Conservation (phyloP, 1,139 yeast species). For the Pichia sp. region DNA sequence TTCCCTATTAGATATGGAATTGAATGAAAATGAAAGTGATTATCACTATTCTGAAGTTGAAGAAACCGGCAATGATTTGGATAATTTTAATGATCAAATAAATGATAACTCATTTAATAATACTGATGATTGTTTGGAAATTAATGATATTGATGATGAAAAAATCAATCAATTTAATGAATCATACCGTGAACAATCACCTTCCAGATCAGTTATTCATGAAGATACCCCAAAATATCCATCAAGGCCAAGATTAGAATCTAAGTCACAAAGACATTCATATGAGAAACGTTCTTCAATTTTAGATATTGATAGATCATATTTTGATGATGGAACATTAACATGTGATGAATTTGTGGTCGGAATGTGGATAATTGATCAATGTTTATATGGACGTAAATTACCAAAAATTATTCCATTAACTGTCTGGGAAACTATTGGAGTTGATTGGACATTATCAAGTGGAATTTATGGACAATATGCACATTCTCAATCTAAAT, state of each 20-base stretch:
- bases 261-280: too few relatives aligned
- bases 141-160: not conserved
- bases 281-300: not conserved
- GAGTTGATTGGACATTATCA: slow-evolving; percentile 9
- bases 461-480: not conserved
- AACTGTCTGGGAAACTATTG: slow-evolving; percentile 47
- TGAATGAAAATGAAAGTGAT: too few relatives aligned
- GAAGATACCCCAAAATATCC: too few relatives aligned
- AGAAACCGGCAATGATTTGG: too few relatives aligned
- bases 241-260: too few relatives aligned
- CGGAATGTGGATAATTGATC: slow-evolving; percentile 96
- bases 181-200: too few relatives aligned
- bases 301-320: slow-evolving; percentile 3
- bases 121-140: slow-evolving; percentile 1
- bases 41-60: too few relatives aligned
- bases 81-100: too few relatives aligned
- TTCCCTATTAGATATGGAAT: too few relatives aligned
- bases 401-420: slow-evolving; percentile 60
- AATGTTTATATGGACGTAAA: slow-evolving; percentile 89
- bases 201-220: too few relatives aligned
- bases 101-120: not conserved
- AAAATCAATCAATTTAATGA: too few relatives aligned
- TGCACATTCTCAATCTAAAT: not conserved
- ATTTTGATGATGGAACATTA: slow-evolving; percentile 57
- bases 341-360: slow-evolving; percentile 79